Base-by-base conservation (phyloP, 768 basidiomycete genomes). In the Rickenella mellea region DNA sequence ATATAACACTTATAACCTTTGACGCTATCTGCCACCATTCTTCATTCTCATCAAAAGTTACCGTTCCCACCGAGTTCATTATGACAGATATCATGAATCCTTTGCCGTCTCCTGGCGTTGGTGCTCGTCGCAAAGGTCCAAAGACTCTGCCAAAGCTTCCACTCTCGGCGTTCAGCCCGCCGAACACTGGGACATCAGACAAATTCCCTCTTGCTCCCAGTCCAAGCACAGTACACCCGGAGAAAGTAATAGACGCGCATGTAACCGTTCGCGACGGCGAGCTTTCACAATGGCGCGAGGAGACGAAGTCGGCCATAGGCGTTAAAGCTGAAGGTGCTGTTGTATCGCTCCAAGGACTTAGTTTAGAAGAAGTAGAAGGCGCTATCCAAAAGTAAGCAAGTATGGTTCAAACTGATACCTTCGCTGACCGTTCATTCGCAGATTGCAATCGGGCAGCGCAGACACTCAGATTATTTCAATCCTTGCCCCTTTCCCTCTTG, bases 141-240 rank as follows among this genome's bases (percentile, higher is more conserved):
- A 84, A 77, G 56, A 65, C 73, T 17, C 74, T 79, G 4, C 88
- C 87, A 6, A 73, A 69, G 35, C 75, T 91, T 10, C 85, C 86
- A 0, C 57, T 78, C 20, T 86, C 85, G 9, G 87, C 78, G 0
- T 90, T 90, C 58, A 74, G 69, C 21, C 76, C 83, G 0, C 81
- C 83, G 20, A 82, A 73, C 60, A 68, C 80, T 4, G 78, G 79
- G 40, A 73, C 76, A 0, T 71, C 70, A 15, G 84, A 86, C 33
- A 63, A 64, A 1, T 87, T 86, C 55, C 82, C 78, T 2, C 48
- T 83, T 8, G 74, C 80, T 6, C 75, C 78, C 17, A 82, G 78
- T 44, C 83, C 87, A 2, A 78, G 70, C 51, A 65, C 74, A 12
- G 66, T 84, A 40, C 69, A 78, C 51, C 88, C 88, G 0, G 62